phyloP scores from a whole-genome alignment of 2,329 filamentous ascomycete species.

The Didymella lethalis region DNA sequence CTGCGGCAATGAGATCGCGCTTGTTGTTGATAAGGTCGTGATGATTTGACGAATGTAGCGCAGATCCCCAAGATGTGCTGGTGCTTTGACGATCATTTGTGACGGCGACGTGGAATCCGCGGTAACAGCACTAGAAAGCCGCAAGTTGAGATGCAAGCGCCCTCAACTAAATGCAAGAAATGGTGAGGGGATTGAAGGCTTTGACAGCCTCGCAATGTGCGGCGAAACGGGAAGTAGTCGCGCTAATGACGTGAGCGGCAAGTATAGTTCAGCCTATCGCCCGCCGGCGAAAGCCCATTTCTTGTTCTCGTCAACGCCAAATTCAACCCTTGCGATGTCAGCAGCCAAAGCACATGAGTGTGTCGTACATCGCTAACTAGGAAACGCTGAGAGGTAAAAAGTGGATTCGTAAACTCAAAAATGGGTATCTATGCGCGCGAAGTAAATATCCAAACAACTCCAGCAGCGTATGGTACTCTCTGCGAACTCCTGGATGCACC shows the following conservation, averaged over 20 bases:
- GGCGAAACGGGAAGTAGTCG: not conserved
- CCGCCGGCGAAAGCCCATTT: not conserved
- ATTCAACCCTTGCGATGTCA: not conserved
- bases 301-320: not conserved
- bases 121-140: too few species aligned
- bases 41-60: not conserved
- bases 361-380: not conserved
- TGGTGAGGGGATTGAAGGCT: not conserved
- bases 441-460: not conserved
- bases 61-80: not conserved
- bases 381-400: not conserved
- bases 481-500: not conserved
- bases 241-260: constrained; percentile 5
- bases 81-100: not conserved
- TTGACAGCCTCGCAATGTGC: not conserved
- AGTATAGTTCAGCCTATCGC: not conserved
- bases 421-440: constrained; percentile 7
- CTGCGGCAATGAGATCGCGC: not conserved
- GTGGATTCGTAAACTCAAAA: not conserved
- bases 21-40: not conserved
- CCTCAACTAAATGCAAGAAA: too few species aligned
- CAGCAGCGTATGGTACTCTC: not conserved
- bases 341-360: not conserved
- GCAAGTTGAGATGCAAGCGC: too few species aligned
- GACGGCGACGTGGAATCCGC: not conserved